phyloP scores from a whole-genome alignment of 345 rosid species.

The Physaria fendleri region DNA sequence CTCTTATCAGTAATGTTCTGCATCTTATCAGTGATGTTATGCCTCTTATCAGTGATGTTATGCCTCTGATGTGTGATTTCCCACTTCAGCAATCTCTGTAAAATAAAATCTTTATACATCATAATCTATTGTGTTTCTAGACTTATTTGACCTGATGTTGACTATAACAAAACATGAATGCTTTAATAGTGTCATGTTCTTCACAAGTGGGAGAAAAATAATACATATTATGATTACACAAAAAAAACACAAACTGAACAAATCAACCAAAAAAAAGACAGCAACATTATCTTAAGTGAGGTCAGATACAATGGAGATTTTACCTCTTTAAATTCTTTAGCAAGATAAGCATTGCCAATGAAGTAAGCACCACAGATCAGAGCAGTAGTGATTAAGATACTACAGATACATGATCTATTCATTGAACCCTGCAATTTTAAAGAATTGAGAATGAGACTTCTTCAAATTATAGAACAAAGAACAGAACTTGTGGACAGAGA shows the following conservation, averaged over 20 bases:
- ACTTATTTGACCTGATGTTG: not conserved
- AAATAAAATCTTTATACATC: not conserved
- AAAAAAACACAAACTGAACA: no score
- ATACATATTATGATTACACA: not conserved
- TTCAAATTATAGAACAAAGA: not conserved
- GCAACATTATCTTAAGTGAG: not conserved
- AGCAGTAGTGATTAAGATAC: slow-evolving; percentile 38
- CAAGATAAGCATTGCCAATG: slow-evolving; percentile 39
- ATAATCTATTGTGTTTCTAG: not conserved
- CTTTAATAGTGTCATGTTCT: not conserved
- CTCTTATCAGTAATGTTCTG: no score
- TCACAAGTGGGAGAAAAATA: not conserved
- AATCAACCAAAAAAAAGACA: not conserved
- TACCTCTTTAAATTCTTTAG: slow-evolving; percentile 54
- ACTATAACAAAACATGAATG: not conserved
- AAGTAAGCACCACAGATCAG: slow-evolving; percentile 59
- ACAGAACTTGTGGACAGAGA: no score
- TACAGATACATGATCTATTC: slow-evolving; percentile 53
- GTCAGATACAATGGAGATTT: slow-evolving; percentile 9
- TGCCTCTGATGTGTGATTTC: no score
- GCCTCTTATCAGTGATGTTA: no score
- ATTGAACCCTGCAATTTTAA: slow-evolving; percentile 33
- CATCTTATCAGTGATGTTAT: no score
- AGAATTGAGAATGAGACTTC: not conserved
- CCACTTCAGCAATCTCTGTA: slow-evolving; percentile 59